Evolutionary conservation across 2,329 filamentous ascomycete genomes (phyloP), one percentile per base, ranked within the genome.

Genomic region (Phoma herbarum): DNA sequence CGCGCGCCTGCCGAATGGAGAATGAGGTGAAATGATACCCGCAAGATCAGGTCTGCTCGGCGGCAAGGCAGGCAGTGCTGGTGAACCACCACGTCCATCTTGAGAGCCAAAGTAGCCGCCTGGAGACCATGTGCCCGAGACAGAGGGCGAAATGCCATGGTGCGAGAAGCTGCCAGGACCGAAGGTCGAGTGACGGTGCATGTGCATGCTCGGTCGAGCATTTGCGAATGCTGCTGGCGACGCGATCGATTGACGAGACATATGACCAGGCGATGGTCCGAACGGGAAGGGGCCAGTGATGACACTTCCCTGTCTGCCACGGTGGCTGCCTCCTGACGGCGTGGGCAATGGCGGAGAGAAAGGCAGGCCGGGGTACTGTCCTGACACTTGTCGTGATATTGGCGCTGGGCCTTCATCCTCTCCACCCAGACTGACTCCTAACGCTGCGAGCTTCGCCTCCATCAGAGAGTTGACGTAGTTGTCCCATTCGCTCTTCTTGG

Each of bases 391-490:
- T 57, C 89, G 83, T 14, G 92, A 94, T 64, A 89, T 83, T 3
- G 87, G 86, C 41, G 83, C 79, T 4, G 85, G 80, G 51, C 83
- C 78, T 60, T 85, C 79, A 11, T 88, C 86, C 50, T 95, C 91
- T 47, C 90, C 88, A 33, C 88, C 91, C 60, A 91, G 84, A 18
- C 88, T 93, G 12, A 98, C 95, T 64, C 95, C 95, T 54, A 99
- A 84, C 49, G 94, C 93, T 61, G 93, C 88, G 51, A 99, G 83
- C 79, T 97, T 99, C 60, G 94, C 92, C 79, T 99, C 95, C 66
- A 91, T 88, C 33, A 98, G 81, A 65, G 90, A 89, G 53, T 90
- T 86, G 58, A 93, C 90, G 76, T 98, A 97, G 25, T 87, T 83
- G 70, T 92, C 90, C 89, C 89, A 91, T 68, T 86, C 84, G 39